Base-by-base conservation (phyloP, 1,284 basidiomycete genomes). In the Pseudozyma pruni region DNA sequence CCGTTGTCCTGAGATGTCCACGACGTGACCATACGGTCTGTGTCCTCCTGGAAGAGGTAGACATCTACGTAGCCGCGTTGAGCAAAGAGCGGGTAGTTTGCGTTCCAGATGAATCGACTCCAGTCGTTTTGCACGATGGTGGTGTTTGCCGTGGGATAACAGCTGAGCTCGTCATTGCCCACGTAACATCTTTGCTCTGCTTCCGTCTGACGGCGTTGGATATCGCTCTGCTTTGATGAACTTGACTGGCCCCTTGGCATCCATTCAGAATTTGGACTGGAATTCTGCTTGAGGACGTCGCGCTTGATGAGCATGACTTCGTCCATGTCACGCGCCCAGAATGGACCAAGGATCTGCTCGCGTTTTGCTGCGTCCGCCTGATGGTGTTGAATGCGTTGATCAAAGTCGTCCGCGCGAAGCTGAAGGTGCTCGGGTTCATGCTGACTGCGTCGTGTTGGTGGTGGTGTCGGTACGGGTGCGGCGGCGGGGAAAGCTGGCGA, bases 71-170 rank as follows among this genome's bases (percentile, higher is more conserved):
- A 69, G 16, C 76, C 76, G 2, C 50, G 50, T 23, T 74, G 72
- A 3, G 63, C 63, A 46, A 79, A 79, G 31, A 61, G 56, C 2
- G 76, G 76, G 17, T 72, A 77, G 56, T 78, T 76, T 35, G 58
- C 44, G 42, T 79, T 79, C 76, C 76, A 79, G 38, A 79, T 79
- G 43, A 79, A 74, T 46, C 47, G 67, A 44, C 62, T 66, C 75
- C 75, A 78, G 0, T 33, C 35, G 34, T 68, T 74, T 27, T 78
- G 76, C 1, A 41, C 44, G 43, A 78, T 40, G 27, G 52, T 60
- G n/a, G 69, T 61, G 23, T 49, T 59, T 17, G 58, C 43, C 10
- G 62, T 74, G n/a, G 76, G 76, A 39, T 74, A 78, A 50, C 76
- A 78, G 55, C 74, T 76, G 33, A 78, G 62, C 8, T 75, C 54